Evolutionary conservation across 345 rosid species (phyloP).

Genomic region (Triadica sebifera): DNA sequence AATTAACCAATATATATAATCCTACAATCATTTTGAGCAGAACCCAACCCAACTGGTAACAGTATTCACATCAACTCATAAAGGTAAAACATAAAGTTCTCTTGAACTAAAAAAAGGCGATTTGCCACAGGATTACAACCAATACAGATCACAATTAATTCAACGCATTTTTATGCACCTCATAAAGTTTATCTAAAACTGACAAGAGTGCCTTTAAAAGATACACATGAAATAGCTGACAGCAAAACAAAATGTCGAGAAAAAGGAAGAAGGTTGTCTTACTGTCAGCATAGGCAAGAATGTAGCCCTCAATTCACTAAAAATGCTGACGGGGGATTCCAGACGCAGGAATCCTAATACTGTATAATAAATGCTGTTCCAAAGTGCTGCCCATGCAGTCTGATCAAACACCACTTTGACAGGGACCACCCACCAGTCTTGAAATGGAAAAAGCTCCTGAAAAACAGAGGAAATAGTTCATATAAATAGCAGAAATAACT

Average conservation of each 20-base stretch:
- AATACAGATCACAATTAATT: neutral
- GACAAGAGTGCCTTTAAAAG: neutral
- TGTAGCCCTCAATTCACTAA: constrained; percentile 65
- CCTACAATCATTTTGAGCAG: neutral
- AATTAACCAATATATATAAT: neutral
- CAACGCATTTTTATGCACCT: neutral
- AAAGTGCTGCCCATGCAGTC: constrained; percentile 86
- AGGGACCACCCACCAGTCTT: constrained; percentile 98
- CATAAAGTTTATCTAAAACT: neutral
- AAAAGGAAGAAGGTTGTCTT: constrained; percentile 25
- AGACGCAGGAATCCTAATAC: constrained; percentile 73
- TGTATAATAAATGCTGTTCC: constrained; percentile 84
- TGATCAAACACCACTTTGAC: constrained; percentile 85
- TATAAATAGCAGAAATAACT: neutral
- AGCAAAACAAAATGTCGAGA: neutral
- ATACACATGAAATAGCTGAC: neutral
- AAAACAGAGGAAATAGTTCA: neutral
- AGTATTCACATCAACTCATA: neutral
- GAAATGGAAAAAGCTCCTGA: constrained; percentile 77
- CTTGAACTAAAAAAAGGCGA: neutral
- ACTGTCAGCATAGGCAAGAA: constrained; percentile 89
- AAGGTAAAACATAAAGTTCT: neutral
- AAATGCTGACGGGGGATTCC: constrained; percentile 70
- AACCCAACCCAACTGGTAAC: neutral
- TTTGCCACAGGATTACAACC: neutral